A percentile compares a stretch with the other conserved stretches of the same genome.
phyloP scores from a whole-genome alignment of 352 stramenopile genomes.

The Phytopythium boreale region DNA sequence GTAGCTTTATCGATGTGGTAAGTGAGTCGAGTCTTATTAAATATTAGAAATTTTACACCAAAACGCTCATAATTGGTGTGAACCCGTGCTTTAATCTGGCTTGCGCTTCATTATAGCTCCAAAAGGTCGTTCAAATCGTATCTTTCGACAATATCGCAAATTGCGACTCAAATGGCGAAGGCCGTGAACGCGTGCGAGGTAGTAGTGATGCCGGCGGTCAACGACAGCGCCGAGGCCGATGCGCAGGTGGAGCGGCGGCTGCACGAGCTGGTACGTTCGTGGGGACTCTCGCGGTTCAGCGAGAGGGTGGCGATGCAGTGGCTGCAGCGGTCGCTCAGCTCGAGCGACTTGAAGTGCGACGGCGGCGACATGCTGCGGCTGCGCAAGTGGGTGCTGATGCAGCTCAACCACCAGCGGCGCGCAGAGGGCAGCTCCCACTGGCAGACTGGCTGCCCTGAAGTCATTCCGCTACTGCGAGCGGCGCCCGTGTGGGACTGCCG shows the following conservation, averaged over 20 bases:
- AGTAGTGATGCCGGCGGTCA: background rate
- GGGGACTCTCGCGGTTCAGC: constrained; percentile 66
- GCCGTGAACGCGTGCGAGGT: background rate
- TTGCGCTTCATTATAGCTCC: no score
- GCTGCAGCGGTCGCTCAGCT: constrained; percentile 33
- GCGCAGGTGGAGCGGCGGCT: constrained; percentile 34
- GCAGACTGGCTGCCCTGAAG: constrained; percentile 65
- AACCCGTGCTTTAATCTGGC: background rate
- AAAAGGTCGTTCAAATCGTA: background rate
- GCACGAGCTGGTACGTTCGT: constrained; percentile 40
- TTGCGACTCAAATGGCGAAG: no score
- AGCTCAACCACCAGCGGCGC: constrained; percentile 51
- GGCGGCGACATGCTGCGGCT: constrained; percentile 37
- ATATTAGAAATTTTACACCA: background rate
- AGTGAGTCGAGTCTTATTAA: no score
- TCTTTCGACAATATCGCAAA: background rate
- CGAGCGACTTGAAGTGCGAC: constrained; percentile 4
- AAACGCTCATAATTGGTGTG: background rate
- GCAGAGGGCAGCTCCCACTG: constrained; percentile 31
- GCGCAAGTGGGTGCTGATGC: constrained; percentile 62
- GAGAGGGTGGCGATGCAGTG: constrained; percentile 63
- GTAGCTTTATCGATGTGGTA: no score
- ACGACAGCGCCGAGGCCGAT: background rate
- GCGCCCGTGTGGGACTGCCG: constrained; percentile 47
- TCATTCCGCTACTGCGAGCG: constrained; percentile 47